A percentile compares a stretch with the other conserved stretches of the same genome.
phyloP scores from a whole-genome alignment of 768 basidiomycete genomes.

The Sporobolomyces phaffii region DNA sequence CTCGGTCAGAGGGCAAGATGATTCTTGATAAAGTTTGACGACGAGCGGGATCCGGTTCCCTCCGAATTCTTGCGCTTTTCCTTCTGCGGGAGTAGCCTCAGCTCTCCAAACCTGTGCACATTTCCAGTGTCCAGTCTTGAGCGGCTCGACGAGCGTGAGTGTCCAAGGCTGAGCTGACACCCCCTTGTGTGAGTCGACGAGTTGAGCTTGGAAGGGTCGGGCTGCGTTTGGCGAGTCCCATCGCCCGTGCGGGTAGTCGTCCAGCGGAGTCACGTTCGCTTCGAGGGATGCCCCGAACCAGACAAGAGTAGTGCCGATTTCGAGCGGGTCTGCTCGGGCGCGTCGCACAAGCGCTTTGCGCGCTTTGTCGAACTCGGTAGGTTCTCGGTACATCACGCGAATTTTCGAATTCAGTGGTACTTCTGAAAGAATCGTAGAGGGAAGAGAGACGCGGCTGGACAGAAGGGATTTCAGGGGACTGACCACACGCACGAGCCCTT shows the following conservation, averaged over 20 bases:
- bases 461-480: too few species aligned
- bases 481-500: too few species aligned
- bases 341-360: neutral
- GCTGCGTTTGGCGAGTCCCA: neutral
- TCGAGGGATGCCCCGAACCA: neutral
- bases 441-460: too few species aligned
- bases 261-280: neutral
- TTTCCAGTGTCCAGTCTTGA: neutral
- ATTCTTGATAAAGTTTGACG: slow-evolving; percentile 13
- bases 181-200: neutral
- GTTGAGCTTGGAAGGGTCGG: neutral
- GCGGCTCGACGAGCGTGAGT: neutral
- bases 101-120: slow-evolving; percentile 14
- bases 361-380: neutral
- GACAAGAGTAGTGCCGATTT: neutral
- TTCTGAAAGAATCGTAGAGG: too few species aligned
- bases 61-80: neutral
- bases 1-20: neutral
- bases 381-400: neutral
- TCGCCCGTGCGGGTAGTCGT: neutral
- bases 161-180: neutral
- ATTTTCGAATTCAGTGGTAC: too few species aligned
- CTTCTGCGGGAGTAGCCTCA: neutral
- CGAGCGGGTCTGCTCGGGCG: slow-evolving; percentile 1
- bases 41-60: neutral